A percentile compares a stretch with the other conserved stretches of the same genome.
phyloP scores from a whole-genome alignment of 2,329 filamentous ascomycete species.

The Fonsecaea monophora region DNA sequence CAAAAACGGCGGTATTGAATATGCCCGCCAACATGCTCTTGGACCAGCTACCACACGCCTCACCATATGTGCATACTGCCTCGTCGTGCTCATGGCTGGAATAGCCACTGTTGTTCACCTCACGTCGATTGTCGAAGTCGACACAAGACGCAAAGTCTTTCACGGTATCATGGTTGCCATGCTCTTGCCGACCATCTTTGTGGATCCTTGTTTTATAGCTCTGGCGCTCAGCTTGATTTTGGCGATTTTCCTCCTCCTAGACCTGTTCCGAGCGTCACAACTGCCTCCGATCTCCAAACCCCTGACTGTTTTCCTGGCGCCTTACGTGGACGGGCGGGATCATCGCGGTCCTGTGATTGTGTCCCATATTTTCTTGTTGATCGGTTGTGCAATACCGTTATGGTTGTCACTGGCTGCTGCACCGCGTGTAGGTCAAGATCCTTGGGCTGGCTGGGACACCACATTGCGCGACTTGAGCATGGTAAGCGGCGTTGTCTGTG shows the following conservation, averaged over 20 bases:
- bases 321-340: slow-evolving; percentile 93
- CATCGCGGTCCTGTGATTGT: slow-evolving; percentile 93
- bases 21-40: slow-evolving; percentile 68
- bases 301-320: slow-evolving; percentile 83
- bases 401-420: slow-evolving; percentile 84
- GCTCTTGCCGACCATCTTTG: slow-evolving; percentile 83
- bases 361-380: slow-evolving; percentile 92
- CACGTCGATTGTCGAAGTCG: slow-evolving; percentile 81
- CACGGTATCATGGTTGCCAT: slow-evolving; percentile 98
- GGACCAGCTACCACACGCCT: slow-evolving; percentile 85
- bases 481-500: slow-evolving; percentile 90
- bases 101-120: slow-evolving; percentile 77
- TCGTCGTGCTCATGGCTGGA: slow-evolving; percentile 71
- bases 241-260: slow-evolving; percentile 83
- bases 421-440: slow-evolving; percentile 61
- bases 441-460: slow-evolving; percentile 77
- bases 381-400: slow-evolving; percentile 92
- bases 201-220: slow-evolving; percentile 84
- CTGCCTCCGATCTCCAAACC: slow-evolving; percentile 87
- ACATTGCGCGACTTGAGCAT: slow-evolving; percentile 78
- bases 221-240: slow-evolving; percentile 81
- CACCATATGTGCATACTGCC: slow-evolving; percentile 75
- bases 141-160: slow-evolving; percentile 95
- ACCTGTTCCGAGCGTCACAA: slow-evolving; percentile 87
- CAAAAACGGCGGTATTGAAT: slow-evolving; percentile 63